Conservation (phyloP, 495 filamentous ascomycete genomes). For the Penicillium parvum region DNA sequence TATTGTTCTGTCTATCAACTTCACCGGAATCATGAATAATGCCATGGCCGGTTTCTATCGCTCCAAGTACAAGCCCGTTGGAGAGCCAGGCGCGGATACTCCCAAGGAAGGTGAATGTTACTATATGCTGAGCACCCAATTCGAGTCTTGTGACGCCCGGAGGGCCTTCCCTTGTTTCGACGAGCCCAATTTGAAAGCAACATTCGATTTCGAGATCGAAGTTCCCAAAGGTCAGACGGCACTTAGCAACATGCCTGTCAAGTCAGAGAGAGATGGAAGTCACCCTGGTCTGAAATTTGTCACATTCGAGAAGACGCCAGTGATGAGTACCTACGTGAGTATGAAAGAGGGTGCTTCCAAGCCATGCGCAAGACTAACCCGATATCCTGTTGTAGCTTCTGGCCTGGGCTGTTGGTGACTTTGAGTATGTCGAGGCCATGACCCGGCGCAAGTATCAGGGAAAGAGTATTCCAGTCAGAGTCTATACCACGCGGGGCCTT, state of each 20-base stretch:
- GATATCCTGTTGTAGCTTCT: slow-evolving; percentile 51
- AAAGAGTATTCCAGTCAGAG: slow-evolving; percentile 83
- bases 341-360: background rate
- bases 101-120: slow-evolving; percentile 74
- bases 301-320: slow-evolving; percentile 76
- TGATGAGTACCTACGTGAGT: slow-evolving; percentile 90
- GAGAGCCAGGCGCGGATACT: slow-evolving; percentile 62
- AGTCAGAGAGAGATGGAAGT: slow-evolving; percentile 54
- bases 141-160: slow-evolving; percentile 92
- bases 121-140: slow-evolving; percentile 96
- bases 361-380: slow-evolving; percentile 11
- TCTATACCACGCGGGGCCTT: slow-evolving; percentile 89
- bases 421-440: slow-evolving; percentile 89
- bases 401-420: slow-evolving; percentile 95
- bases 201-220: slow-evolving; percentile 89
- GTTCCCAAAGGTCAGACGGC: slow-evolving; percentile 82
- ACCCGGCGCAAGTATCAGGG: slow-evolving; percentile 86
- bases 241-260: slow-evolving; percentile 90
- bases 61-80: slow-evolving; percentile 83
- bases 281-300: slow-evolving; percentile 69
- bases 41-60: slow-evolving; percentile 97
- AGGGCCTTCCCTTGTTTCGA: slow-evolving; percentile 97
- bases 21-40: slow-evolving; percentile 85
- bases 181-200: slow-evolving; percentile 93
- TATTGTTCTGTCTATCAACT: slow-evolving; percentile 65